Conservation (phyloP, 768 basidiomycete species). For the Gloeostereum incarnatum region DNA sequence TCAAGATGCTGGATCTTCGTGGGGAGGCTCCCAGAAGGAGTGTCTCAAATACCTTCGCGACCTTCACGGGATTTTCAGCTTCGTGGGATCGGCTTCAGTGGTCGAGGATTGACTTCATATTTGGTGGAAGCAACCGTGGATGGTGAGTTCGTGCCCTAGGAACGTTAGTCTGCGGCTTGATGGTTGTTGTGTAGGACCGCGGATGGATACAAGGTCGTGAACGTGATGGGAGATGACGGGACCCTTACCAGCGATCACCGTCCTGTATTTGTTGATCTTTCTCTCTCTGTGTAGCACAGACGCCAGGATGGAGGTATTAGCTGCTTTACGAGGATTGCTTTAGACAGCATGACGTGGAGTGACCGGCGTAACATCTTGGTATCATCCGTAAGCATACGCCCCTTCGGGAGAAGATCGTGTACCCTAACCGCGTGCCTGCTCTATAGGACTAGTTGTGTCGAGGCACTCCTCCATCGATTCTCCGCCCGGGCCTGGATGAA, state of each 20-base stretch:
- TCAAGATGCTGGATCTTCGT: slow-evolving; percentile 36
- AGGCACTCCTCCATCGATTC: too few relatives aligned
- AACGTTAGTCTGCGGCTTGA: too few relatives aligned
- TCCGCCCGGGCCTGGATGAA: too few relatives aligned
- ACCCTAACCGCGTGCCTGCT: too few relatives aligned
- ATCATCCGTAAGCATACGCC: too few relatives aligned
- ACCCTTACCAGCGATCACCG: slow-evolving; percentile 48
- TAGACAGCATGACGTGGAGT: too few relatives aligned
- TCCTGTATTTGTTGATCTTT: slow-evolving; percentile 38
- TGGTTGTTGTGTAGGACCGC: slow-evolving; percentile 27
- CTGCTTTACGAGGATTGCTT: too few relatives aligned
- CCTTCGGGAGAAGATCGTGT: too few relatives aligned
- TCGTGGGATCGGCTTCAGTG: slow-evolving; percentile 25
- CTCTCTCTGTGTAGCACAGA: too few relatives aligned
- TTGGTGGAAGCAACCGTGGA: slow-evolving; percentile 35
- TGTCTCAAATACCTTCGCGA: slow-evolving; percentile 38
- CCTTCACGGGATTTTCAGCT: slow-evolving; percentile 41
- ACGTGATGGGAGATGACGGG: slow-evolving; percentile 38
- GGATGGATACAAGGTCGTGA: slow-evolving; percentile 26
- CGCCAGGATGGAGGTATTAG: too few relatives aligned
- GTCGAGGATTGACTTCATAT: slow-evolving; percentile 41
- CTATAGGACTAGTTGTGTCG: too few relatives aligned
- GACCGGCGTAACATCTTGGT: too few relatives aligned
- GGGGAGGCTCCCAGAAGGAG: slow-evolving; percentile 25
- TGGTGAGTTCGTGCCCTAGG: slow-evolving; percentile 25